These are phyloP conservation scores for Lentinula boryana DNA, from an alignment of 768 basidiomycete species.

Conservation along the genomic window DNA sequence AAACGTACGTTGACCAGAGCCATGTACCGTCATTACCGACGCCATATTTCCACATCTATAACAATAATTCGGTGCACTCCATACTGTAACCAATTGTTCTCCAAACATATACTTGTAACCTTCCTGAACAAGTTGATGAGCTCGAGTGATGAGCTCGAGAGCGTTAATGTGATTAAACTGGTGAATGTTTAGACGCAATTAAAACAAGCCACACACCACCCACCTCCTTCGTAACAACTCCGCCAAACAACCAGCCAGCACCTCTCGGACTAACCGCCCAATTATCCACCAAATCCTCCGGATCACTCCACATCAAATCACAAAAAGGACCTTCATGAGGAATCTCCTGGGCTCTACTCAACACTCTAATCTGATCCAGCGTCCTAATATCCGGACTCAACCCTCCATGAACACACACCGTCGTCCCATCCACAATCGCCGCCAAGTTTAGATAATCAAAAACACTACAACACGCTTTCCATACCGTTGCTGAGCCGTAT, in stretches of 20 bases:
- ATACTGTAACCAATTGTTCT: constrained; percentile 84
- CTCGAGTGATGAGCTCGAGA: constrained; percentile 83
- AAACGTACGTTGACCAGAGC: constrained; percentile 61
- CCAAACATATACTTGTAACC: constrained; percentile 98
- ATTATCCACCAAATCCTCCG: constrained; percentile 80
- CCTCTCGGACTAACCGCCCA: constrained; percentile 98
- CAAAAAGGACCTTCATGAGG: constrained; percentile 99
- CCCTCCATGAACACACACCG: constrained; percentile 93
- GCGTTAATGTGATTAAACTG: constrained; percentile 93
- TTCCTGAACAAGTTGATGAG: constrained; percentile 95
- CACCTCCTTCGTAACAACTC: constrained; percentile 79
- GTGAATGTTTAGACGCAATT: not conserved
- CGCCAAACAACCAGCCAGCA: constrained; percentile 94
- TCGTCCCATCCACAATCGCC: constrained; percentile 90
- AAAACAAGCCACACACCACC: constrained; percentile 10
- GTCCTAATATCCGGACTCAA: constrained; percentile 95
- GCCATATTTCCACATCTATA: constrained; percentile 87
- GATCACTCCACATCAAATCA: constrained; percentile 98
- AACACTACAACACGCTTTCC: constrained; percentile 96
- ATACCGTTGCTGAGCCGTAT: constrained; percentile 90
- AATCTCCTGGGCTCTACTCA: constrained; percentile 94
- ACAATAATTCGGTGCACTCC: constrained; percentile 90
- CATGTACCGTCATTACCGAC: constrained; percentile 80
- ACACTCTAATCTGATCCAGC: constrained; percentile 87
- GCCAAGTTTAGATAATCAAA: constrained; percentile 96